These are phyloP conservation scores for Elsinoe batatas DNA, from an alignment of 2,329 filamentous ascomycete species.

Conservation along the genomic window DNA sequence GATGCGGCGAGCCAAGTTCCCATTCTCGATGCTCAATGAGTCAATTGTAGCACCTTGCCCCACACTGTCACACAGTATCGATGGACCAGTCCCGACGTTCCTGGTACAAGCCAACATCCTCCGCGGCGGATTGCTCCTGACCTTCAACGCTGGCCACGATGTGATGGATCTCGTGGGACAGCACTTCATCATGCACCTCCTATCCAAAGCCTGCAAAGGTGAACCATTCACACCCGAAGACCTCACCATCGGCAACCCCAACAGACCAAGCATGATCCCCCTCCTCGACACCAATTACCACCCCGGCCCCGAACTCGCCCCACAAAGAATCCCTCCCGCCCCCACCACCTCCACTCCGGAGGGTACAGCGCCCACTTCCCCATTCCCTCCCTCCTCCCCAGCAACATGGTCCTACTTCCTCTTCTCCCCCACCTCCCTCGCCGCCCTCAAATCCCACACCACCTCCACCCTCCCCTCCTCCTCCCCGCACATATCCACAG, in stretches of 20 bases:
- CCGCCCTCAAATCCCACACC: slow-evolving; percentile 35
- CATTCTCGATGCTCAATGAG: slow-evolving; percentile 42
- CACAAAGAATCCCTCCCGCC: neutral
- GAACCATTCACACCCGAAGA: slow-evolving; percentile 41
- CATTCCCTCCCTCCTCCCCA: slow-evolving; percentile 13
- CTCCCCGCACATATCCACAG: slow-evolving; percentile 40
- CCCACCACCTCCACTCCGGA: slow-evolving; percentile 22
- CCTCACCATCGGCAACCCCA: slow-evolving; percentile 33
- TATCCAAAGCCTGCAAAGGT: slow-evolving; percentile 40
- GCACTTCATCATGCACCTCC: slow-evolving; percentile 36
- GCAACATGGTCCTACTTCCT: slow-evolving; percentile 36
- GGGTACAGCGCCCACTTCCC: slow-evolving; percentile 16
- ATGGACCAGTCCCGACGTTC: slow-evolving; percentile 30
- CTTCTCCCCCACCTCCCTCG: slow-evolving; percentile 32
- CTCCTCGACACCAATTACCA: slow-evolving; percentile 31
- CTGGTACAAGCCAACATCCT: slow-evolving; percentile 42
- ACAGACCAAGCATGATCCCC: slow-evolving; percentile 31
- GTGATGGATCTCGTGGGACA: slow-evolving; percentile 45
- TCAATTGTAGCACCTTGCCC: slow-evolving; percentile 32
- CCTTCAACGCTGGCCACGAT: slow-evolving; percentile 40
- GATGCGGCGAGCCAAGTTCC: slow-evolving; percentile 33
- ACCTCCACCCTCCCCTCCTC: slow-evolving; percentile 16
- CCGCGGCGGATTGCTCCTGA: slow-evolving; percentile 41
- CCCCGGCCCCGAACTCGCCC: slow-evolving; percentile 27
- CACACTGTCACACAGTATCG: slow-evolving; percentile 29